A percentile compares a stretch with the other conserved stretches of the same genome.
Conservation (phyloP, 495 filamentous ascomycete species). For the Penicillium chermesinum region DNA sequence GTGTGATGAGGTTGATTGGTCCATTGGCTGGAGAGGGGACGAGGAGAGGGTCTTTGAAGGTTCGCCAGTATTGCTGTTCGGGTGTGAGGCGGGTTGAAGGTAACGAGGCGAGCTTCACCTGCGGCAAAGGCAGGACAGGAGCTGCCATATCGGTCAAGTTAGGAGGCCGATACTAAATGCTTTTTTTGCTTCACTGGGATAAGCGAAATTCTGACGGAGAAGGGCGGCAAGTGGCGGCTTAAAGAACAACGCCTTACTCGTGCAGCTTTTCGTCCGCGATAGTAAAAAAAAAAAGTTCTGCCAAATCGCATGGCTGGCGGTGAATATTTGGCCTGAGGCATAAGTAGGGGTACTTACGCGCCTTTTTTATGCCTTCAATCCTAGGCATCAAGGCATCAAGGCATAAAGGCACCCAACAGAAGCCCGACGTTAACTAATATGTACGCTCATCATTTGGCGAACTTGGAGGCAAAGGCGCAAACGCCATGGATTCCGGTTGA, state of each 20-base stretch:
- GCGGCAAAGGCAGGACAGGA: conserved; percentile 73
- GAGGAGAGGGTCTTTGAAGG: conserved; percentile 81
- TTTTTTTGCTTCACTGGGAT: not conserved
- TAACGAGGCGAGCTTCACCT: conserved; percentile 69
- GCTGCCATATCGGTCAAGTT: conserved; percentile 65
- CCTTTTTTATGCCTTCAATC: not conserved
- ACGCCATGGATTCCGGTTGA: too few relatives aligned
- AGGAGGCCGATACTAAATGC: not conserved
- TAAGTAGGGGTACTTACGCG: too few relatives aligned
- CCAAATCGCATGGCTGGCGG: conserved; percentile 18
- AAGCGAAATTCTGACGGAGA: not conserved
- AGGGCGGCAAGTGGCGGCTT: too few relatives aligned
- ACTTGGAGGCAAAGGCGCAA: too few relatives aligned
- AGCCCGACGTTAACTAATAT: too few relatives aligned
- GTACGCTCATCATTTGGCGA: too few relatives aligned
- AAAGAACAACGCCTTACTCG: too few relatives aligned
- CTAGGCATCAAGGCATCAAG: conserved; percentile 4
- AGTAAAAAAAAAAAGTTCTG: not conserved
- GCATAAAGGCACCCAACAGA: conserved; percentile 3
- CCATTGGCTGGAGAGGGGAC: conserved; percentile 81
- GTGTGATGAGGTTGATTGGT: conserved; percentile 83
- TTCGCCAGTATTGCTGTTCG: conserved; percentile 92
- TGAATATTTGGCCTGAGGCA: conserved; percentile 16
- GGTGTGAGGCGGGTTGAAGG: conserved; percentile 56
- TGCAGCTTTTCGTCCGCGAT: not conserved